phyloP scores from a whole-genome alignment of 2,329 filamentous ascomycete genomes.

The Calonectria honghensis region DNA sequence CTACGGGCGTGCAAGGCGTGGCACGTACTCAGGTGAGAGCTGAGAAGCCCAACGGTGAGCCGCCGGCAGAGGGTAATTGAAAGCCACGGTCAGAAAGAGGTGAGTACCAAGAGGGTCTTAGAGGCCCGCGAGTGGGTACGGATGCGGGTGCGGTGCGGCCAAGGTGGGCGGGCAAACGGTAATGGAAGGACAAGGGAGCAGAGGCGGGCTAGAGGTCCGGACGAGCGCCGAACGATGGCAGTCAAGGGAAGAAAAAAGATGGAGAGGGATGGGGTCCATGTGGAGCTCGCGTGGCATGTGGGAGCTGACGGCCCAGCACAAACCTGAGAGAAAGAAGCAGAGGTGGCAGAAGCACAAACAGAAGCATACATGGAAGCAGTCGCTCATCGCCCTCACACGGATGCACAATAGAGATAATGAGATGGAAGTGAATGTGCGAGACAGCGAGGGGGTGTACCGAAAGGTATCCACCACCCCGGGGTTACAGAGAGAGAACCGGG shows the following conservation, averaged over 20 bases:
- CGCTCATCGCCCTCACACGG: not conserved
- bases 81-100: conserved; percentile 34
- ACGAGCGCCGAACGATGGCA: conserved; percentile 28
- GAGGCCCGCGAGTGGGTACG: conserved; percentile 28
- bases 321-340: conserved; percentile 8
- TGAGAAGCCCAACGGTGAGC: conserved; percentile 16
- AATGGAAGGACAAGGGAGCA: conserved; percentile 28
- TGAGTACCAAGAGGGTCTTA: conserved; percentile 20
- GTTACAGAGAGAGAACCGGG: conserved; percentile 36
- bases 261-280: conserved; percentile 27
- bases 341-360: conserved; percentile 13
- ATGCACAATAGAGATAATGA: not conserved
- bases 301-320: conserved; percentile 3
- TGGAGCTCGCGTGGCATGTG: conserved; percentile 30
- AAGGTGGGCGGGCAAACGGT: conserved; percentile 26
- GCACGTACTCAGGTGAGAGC: not conserved
- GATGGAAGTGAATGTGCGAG: conserved; percentile 37
- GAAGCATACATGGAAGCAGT: conserved; percentile 9
- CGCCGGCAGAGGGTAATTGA: conserved; percentile 10
- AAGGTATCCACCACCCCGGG: conserved; percentile 31
- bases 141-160: conserved; percentile 30
- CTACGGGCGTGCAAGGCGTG: not conserved
- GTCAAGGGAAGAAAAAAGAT: conserved; percentile 14
- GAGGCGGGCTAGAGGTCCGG: conserved; percentile 16
- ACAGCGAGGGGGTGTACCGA: conserved; percentile 26